Evolutionary conservation across 192 early-diverging fungal genomes (phyloP).

Genomic region (Coemansia guatemalensis): DNA sequence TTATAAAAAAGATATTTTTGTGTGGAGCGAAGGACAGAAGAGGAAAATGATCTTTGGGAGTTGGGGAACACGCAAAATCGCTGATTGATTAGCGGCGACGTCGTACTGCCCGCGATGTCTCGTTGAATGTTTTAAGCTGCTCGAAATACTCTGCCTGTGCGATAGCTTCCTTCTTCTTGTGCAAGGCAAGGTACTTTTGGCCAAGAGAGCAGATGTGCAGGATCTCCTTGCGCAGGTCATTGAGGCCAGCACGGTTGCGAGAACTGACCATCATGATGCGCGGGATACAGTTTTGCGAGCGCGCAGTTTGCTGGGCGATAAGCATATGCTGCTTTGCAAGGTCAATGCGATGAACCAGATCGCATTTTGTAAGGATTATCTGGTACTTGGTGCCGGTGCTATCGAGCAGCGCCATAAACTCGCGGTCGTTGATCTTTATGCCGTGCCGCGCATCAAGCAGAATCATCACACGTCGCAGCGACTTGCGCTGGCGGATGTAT

Average conservation of each 20-base stretch:
- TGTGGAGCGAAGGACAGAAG: background rate
- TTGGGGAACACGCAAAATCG: background rate
- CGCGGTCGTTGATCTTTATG: constrained; percentile 50
- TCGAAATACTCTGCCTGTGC: constrained; percentile 40
- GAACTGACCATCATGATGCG: constrained; percentile 67
- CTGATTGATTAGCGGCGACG: background rate
- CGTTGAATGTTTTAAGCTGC: constrained; percentile 46
- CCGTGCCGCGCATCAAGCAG: constrained; percentile 78
- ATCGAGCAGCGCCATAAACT: constrained; percentile 48
- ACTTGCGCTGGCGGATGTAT: constrained; percentile 59
- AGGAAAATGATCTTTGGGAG: too few relatives aligned
- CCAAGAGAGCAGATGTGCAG: constrained; percentile 55
- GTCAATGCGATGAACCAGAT: constrained; percentile 60
- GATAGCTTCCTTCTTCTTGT: constrained; percentile 46
- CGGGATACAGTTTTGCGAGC: constrained; percentile 39
- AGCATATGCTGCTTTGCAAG: constrained; percentile 64
- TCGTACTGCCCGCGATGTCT: constrained; percentile 27
- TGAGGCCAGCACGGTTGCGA: constrained; percentile 58
- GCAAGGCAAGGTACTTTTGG: constrained; percentile 48
- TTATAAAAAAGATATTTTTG: background rate
- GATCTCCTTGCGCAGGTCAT: constrained; percentile 70
- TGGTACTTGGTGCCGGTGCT: constrained; percentile 45
- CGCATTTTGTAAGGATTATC: constrained; percentile 68
- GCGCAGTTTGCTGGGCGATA: constrained; percentile 46
- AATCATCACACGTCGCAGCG: constrained; percentile 65